Evolutionary conservation across 768 basidiomycete species (phyloP).

Genomic region (Tephrocybe rancida): DNA sequence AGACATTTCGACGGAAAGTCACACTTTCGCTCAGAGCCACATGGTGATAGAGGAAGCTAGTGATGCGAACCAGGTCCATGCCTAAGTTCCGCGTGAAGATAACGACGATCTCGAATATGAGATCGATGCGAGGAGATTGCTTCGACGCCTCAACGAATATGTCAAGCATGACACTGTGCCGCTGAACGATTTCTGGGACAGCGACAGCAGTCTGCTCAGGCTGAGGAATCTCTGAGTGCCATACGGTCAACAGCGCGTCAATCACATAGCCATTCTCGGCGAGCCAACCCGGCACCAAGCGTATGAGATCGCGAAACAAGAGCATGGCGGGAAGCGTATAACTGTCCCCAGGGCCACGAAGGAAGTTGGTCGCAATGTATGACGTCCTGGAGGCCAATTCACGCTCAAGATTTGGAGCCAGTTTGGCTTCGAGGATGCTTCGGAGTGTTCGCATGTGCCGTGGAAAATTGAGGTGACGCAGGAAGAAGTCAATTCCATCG

Average conservation of each 20-base stretch:
- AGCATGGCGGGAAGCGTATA: conserved; percentile 71
- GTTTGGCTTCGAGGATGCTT: conserved; percentile 76
- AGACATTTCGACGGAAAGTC: conserved; percentile 76
- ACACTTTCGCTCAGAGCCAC: conserved; percentile 74
- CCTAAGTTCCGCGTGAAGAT: conserved; percentile 80
- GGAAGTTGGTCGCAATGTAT: conserved; percentile 50
- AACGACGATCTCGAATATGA: conserved; percentile 86
- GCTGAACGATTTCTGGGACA: conserved; percentile 53
- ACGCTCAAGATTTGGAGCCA: conserved; percentile 75
- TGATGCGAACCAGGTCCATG: conserved; percentile 77
- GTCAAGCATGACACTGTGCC: conserved; percentile 66
- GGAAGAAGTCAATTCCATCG: conserved; percentile 85
- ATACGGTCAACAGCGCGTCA: conserved; percentile 71
- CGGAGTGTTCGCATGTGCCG: conserved; percentile 83
- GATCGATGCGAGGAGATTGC: conserved; percentile 76
- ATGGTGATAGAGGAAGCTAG: conserved; percentile 85
- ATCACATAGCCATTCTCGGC: conserved; percentile 65
- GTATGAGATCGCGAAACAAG: conserved; percentile 75
- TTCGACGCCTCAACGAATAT: conserved; percentile 78
- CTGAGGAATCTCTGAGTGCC: conserved; percentile 58
- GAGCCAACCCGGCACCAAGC: conserved; percentile 72
- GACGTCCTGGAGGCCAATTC: conserved; percentile 67
- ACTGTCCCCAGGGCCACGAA: conserved; percentile 49
- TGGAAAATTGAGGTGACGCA: conserved; percentile 75
- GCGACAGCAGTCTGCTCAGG: conserved; percentile 44